Evolutionary conservation across 2,329 filamentous ascomycete species (phyloP).

Genomic region (Scedosporium apiospermum): DNA sequence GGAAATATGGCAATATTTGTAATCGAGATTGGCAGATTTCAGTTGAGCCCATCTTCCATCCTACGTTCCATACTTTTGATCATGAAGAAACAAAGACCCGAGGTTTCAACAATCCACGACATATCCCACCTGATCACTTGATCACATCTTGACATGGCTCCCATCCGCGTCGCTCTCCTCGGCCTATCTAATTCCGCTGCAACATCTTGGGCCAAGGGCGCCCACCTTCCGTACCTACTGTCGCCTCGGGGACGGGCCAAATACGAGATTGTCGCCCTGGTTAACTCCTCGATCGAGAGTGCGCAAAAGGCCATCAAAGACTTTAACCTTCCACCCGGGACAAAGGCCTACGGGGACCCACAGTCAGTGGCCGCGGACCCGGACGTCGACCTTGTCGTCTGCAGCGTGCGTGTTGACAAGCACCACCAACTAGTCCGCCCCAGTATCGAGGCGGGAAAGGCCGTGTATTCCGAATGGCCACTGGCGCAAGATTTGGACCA

Average conservation of each 20-base stretch:
- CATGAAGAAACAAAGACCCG: no score
- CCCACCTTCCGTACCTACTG: conserved; percentile 24
- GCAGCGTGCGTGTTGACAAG: conserved; percentile 41
- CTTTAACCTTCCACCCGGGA: conserved; percentile 29
- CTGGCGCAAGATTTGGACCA: conserved; percentile 33
- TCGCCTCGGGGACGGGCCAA: conserved; percentile 30
- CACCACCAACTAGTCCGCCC: conserved; percentile 37
- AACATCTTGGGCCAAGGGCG: conserved; percentile 40
- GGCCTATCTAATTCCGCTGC: conserved; percentile 44
- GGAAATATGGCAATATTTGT: no score
- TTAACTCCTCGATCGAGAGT: conserved; percentile 37
- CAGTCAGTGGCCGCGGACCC: conserved; percentile 30
- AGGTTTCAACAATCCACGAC: no score
- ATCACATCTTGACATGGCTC: conserved; percentile 10
- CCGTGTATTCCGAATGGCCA: conserved; percentile 49
- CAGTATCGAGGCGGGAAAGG: conserved; percentile 40
- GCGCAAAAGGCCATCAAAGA: conserved; percentile 31
- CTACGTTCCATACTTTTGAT: no score
- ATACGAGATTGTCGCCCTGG: conserved; percentile 41
- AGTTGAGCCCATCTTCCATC: no score
- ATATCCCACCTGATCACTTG: no score
- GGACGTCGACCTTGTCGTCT: conserved; percentile 45
- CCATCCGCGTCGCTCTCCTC: conserved; percentile 46
- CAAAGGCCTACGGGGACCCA: conserved; percentile 40
- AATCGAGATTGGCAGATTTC: no score